phyloP scores from a whole-genome alignment of 495 filamentous ascomycete species.

The Talaromyces thailandensis region DNA sequence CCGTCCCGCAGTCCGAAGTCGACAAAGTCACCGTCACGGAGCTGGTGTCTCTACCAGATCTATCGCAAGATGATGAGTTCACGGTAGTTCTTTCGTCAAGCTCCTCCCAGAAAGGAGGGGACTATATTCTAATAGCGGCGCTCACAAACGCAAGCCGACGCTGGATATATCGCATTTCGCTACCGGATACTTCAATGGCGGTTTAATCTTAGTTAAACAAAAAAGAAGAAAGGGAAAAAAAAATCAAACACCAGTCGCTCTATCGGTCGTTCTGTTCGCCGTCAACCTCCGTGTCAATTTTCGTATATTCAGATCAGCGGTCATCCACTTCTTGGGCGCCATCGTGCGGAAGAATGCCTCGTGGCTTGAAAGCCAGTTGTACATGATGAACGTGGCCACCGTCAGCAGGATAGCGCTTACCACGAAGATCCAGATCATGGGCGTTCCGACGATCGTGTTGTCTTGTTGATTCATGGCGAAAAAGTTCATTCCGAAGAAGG shows the following conservation, averaged over 20 bases:
- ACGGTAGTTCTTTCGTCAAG: constrained; percentile 8
- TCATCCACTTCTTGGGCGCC: constrained; percentile 3
- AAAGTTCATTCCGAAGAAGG: constrained; percentile 31
- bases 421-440: constrained; percentile 30
- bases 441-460: constrained; percentile 14
- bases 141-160: constrained; percentile 7
- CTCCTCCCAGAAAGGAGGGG: not conserved
- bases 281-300: not conserved
- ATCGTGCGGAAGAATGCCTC: not conserved
- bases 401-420: constrained; percentile 18
- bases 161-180: constrained; percentile 8
- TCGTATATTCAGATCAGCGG: not conserved
- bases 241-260: not conserved
- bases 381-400: constrained; percentile 11
- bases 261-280: not conserved
- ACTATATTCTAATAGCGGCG: constrained; percentile 11
- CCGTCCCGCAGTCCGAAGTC: constrained; percentile 4
- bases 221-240: not conserved
- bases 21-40: constrained; percentile 11
- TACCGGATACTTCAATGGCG: constrained; percentile 1
- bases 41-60: constrained; percentile 13
- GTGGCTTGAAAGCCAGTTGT: not conserved
- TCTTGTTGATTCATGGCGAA: constrained; percentile 19
- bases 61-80: constrained; percentile 16
- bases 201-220: not conserved